phyloP scores from a whole-genome alignment of 129 eudicot genomes.

The Helichrysum umbraculigerum region DNA sequence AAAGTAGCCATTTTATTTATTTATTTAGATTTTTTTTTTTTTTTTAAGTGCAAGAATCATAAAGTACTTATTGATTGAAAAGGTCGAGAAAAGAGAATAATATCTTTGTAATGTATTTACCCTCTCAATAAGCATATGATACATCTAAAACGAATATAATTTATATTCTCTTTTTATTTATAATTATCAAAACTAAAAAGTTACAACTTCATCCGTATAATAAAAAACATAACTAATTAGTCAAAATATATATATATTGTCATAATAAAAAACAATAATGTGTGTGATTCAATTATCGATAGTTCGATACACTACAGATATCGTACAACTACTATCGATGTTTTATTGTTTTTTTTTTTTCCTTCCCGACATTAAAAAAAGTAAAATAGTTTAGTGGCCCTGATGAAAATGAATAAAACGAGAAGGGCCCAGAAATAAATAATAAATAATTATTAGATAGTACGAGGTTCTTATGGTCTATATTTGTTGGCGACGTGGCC shows the following conservation, averaged over 20 bases:
- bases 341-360: no score
- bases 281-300: no score
- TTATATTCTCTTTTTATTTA: no score
- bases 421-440: slow-evolving; percentile 24
- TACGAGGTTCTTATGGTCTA: slow-evolving; percentile 43
- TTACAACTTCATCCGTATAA: no score
- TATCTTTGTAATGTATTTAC: slow-evolving; percentile 19
- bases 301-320: background rate
- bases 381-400: slow-evolving; percentile 10
- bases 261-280: no score
- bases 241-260: no score
- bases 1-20: no score
- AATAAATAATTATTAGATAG: slow-evolving; percentile 12
- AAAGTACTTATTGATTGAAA: slow-evolving; percentile 1
- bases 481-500: slow-evolving; percentile 35
- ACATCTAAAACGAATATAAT: no score
- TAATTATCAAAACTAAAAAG: no score
- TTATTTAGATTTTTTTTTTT: no score
- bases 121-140: slow-evolving; percentile 18
- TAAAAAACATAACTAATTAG: no score
- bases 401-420: background rate
- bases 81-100: slow-evolving; percentile 25
- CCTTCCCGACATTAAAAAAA: slow-evolving; percentile 22
- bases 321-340: background rate
- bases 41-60: no score